Conservation (phyloP, 164 flowering plant species). For the Brasenia schreberi region DNA sequence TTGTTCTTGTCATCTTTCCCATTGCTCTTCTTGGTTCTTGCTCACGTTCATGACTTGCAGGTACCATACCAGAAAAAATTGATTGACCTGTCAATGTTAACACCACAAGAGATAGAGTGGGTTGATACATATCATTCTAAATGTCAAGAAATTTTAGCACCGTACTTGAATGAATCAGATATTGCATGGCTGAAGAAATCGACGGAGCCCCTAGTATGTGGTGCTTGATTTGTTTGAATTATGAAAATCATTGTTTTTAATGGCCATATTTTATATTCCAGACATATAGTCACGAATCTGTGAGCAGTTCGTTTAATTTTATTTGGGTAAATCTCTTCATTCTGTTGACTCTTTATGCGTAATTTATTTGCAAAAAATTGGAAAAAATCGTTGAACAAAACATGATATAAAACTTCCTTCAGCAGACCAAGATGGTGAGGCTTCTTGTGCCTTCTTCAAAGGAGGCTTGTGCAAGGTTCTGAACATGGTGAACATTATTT, state of each 20-base stretch:
- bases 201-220: slow-evolving; percentile 43
- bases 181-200: slow-evolving; percentile 74
- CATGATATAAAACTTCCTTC: no score
- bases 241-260: not conserved
- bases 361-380: no score
- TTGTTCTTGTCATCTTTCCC: no score
- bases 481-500: no score
- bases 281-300: no score
- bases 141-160: slow-evolving; percentile 54
- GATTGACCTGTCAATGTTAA: slow-evolving; percentile 49
- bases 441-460: no score
- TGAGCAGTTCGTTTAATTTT: no score
- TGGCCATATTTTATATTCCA: not conserved
- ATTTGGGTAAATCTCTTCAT: no score
- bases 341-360: no score
- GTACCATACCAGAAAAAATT: slow-evolving; percentile 91
- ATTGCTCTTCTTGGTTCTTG: not conserved
- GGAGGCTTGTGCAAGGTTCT: no score
- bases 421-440: no score
- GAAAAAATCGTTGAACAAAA: no score
- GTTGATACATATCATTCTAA: slow-evolving; percentile 62
- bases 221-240: slow-evolving; percentile 12
- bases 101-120: slow-evolving; percentile 78
- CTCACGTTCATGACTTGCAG: slow-evolving; percentile 23
- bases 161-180: slow-evolving; percentile 54